phyloP scores from a whole-genome alignment of 129 eudicot species.

The Chrysanthemum lavandulifolium region DNA sequence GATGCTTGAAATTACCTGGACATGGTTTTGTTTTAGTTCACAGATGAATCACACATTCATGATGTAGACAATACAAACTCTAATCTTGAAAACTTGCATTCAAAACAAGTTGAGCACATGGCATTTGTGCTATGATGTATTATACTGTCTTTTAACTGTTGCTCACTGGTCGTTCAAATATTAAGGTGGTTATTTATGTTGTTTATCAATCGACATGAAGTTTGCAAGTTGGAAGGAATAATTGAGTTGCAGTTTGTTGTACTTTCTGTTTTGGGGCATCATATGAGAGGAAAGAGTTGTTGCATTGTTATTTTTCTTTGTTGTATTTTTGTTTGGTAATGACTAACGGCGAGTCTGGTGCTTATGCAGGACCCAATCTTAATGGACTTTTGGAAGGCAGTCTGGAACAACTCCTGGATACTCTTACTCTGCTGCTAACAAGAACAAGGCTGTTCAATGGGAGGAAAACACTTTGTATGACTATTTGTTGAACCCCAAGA shows the following conservation, averaged over 20 bases:
- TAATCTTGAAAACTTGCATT: not conserved
- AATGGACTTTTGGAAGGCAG: constrained; percentile 89
- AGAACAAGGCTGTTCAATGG: constrained; percentile 82
- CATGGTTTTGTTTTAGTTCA: not conserved
- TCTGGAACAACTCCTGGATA: constrained; percentile 88
- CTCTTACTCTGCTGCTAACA: constrained; percentile 90
- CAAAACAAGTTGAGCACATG: not conserved
- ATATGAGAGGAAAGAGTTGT: not conserved
- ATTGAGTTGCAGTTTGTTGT: not conserved
- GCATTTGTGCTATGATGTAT: not conserved
- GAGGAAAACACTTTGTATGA: constrained; percentile 75
- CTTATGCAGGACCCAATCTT: constrained; percentile 66
- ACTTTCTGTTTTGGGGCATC: not conserved
- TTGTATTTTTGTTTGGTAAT: not conserved
- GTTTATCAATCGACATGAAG: not conserved
- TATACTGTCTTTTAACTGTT: not conserved
- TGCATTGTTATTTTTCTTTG: not conserved
- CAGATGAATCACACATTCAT: not conserved
- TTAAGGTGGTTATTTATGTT: not conserved
- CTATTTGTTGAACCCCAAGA: constrained; percentile 81
- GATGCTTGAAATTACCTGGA: not conserved
- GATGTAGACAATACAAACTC: not conserved
- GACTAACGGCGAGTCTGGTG: constrained; percentile 6
- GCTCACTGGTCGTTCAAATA: not conserved
- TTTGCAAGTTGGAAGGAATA: no score